Percentiles rank a stretch among this genome's conserved stretches.
Conservation (phyloP, 495 filamentous ascomycete genomes). For the Annulohypoxylon moriforme region DNA sequence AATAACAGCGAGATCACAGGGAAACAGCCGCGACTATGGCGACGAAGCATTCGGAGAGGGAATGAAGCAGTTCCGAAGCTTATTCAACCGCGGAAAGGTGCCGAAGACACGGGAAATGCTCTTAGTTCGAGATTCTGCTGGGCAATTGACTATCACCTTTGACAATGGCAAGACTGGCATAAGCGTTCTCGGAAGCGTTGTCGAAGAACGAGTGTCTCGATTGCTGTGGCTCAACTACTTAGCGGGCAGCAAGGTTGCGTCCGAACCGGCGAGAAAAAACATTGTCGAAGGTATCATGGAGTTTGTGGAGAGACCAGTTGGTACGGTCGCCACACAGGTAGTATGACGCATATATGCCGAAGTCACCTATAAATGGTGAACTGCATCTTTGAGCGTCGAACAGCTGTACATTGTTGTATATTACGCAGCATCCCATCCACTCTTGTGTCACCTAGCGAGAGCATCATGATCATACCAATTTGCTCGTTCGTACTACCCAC, state of each 20-base stretch:
- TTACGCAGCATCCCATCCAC: constrained; percentile 34
- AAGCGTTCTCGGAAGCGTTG: constrained; percentile 61
- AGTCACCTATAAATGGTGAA: constrained; percentile 19
- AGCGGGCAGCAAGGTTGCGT: constrained; percentile 86
- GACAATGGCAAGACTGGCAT: constrained; percentile 64
- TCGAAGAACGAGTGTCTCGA: constrained; percentile 82
- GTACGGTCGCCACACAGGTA: constrained; percentile 83
- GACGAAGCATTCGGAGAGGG: constrained; percentile 77
- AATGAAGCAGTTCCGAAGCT: constrained; percentile 77
- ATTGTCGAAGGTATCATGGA: constrained; percentile 89
- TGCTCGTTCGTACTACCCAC: constrained; percentile 25
- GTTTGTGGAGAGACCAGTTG: constrained; percentile 88
- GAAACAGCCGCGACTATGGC: constrained; percentile 62
- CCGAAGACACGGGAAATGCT: constrained; percentile 80
- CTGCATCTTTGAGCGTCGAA: constrained; percentile 21
- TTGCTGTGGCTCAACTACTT: constrained; percentile 92
- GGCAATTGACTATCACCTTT: constrained; percentile 74
- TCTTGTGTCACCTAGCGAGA: constrained; percentile 32
- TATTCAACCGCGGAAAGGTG: constrained; percentile 81
- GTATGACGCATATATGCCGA: constrained; percentile 46
- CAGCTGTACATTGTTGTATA: constrained; percentile 38
- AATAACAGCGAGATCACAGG: constrained; percentile 75
- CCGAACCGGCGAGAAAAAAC: constrained; percentile 80
- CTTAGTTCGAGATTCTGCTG: constrained; percentile 73
- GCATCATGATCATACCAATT: constrained; percentile 23